phyloP scores from a whole-genome alignment of 495 filamentous ascomycete genomes.

The Aspergillus bridgeri region DNA sequence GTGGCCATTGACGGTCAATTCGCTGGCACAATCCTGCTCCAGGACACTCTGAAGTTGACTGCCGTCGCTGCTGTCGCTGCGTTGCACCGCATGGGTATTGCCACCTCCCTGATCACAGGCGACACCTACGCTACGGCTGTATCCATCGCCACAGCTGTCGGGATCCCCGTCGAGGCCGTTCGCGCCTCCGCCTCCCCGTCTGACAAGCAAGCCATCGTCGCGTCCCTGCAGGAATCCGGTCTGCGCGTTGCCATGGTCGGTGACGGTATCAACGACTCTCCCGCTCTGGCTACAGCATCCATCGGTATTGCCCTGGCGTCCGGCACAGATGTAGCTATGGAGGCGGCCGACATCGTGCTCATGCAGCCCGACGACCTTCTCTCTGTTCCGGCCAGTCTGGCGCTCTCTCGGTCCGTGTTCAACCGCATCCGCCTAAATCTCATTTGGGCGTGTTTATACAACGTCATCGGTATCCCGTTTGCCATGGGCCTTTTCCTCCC shows the following conservation, averaged over 20 bases:
- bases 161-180: slow-evolving; percentile 71
- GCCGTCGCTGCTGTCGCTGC: slow-evolving; percentile 82
- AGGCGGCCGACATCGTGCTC: slow-evolving; percentile 92
- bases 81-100: slow-evolving; percentile 76
- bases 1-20: slow-evolving; percentile 80
- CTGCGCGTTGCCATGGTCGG: slow-evolving; percentile 93
- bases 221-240: slow-evolving; percentile 65
- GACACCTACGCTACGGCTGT: slow-evolving; percentile 80
- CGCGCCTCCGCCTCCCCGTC: slow-evolving; percentile 81
- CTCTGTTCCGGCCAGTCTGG: slow-evolving; percentile 80
- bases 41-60: slow-evolving; percentile 85
- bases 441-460: slow-evolving; percentile 88
- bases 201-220: slow-evolving; percentile 83
- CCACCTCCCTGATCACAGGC: slow-evolving; percentile 88
- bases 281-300: slow-evolving; percentile 86
- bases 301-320: slow-evolving; percentile 90
- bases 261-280: slow-evolving; percentile 98
- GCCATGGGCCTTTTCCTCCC: slow-evolving; percentile 94
- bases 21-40: slow-evolving; percentile 75
- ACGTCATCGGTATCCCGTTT: slow-evolving; percentile 86
- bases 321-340: slow-evolving; percentile 96
- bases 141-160: slow-evolving; percentile 77
- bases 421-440: slow-evolving; percentile 90
- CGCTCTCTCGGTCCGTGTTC: slow-evolving; percentile 84
- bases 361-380: slow-evolving; percentile 92